Conservation (phyloP, 306 rosid genomes). For the Hippophae rhamnoides region DNA sequence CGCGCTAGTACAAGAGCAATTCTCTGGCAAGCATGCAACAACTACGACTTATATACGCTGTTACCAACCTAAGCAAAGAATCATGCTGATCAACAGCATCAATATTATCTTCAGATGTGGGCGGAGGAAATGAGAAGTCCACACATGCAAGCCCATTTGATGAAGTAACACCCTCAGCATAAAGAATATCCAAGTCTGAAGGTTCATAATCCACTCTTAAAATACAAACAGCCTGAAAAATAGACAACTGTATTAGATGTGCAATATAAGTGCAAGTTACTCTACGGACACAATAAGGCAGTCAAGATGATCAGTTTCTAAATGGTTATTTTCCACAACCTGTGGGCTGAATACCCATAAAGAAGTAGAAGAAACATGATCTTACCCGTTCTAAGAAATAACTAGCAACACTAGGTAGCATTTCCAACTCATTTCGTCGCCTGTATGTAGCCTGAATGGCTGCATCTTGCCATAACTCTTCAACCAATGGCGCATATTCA, state of each 20-base stretch:
- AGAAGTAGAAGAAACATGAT: constrained; percentile 8
- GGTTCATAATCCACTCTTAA: constrained; percentile 84
- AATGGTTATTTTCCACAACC: too few relatives aligned
- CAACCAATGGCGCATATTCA: constrained; percentile 85
- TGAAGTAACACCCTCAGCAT: constrained; percentile 94
- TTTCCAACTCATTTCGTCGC: constrained; percentile 81
- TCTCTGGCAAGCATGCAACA: constrained; percentile 1
- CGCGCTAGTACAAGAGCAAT: not conserved
- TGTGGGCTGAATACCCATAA: too few relatives aligned
- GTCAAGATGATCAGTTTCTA: too few relatives aligned
- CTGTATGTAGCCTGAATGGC: constrained; percentile 82
- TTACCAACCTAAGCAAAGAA: constrained; percentile 55
- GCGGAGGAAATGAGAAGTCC: constrained; percentile 84
- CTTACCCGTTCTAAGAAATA: constrained; percentile 90
- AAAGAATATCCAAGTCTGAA: constrained; percentile 79
- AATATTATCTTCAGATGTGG: constrained; percentile 46
- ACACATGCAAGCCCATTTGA: constrained; percentile 88
- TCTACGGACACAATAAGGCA: too few relatives aligned
- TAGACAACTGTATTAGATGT: constrained; percentile 18
- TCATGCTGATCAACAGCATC: constrained; percentile 52
- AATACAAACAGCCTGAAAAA: constrained; percentile 69
- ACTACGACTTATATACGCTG: constrained; percentile 7
- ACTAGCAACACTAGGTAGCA: constrained; percentile 80
- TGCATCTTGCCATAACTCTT: constrained; percentile 81
- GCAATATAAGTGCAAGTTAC: constrained; percentile 5